These are phyloP conservation scores for Podila horticola DNA, from an alignment of 192 early-diverging fungal genomes.

Conservation along the genomic window DNA sequence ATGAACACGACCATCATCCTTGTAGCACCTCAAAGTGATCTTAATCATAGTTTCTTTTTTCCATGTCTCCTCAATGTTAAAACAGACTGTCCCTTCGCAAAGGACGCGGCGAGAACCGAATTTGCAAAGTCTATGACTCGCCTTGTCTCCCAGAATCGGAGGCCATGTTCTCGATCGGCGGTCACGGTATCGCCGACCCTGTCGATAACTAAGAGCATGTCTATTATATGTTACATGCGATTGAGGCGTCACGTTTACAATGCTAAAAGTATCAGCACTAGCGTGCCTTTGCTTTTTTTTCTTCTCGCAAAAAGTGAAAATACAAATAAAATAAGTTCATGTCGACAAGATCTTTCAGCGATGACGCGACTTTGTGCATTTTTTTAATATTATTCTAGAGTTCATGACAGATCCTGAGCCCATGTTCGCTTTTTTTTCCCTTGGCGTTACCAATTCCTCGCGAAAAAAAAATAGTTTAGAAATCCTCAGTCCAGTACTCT, in stretches of 20 bases:
- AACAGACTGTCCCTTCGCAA: conserved; percentile 90
- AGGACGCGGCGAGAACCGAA: conserved; percentile 88
- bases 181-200: conserved; percentile 90
- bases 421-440: not conserved
- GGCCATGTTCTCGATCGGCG: conserved; percentile 90
- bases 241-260: no score
- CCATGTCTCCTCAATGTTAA: not conserved
- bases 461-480: not conserved
- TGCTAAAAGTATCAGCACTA: no score
- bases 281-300: not conserved
- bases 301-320: not conserved
- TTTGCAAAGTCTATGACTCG: conserved; percentile 98
- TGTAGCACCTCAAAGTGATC: not conserved
- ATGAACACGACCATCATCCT: no score
- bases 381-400: no score
- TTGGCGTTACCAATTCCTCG: no score
- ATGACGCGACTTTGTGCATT: no score
- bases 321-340: no score
- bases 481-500: conserved; percentile 56
- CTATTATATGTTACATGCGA: no score
- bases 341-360: no score
- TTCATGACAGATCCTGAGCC: no score
- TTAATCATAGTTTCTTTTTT: not conserved
- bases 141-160: conserved; percentile 94
- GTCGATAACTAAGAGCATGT: conserved; percentile 71